Evolutionary conservation across 1,284 basidiomycete species (phyloP).

Genomic region (Heterobasidion annosum): DNA sequence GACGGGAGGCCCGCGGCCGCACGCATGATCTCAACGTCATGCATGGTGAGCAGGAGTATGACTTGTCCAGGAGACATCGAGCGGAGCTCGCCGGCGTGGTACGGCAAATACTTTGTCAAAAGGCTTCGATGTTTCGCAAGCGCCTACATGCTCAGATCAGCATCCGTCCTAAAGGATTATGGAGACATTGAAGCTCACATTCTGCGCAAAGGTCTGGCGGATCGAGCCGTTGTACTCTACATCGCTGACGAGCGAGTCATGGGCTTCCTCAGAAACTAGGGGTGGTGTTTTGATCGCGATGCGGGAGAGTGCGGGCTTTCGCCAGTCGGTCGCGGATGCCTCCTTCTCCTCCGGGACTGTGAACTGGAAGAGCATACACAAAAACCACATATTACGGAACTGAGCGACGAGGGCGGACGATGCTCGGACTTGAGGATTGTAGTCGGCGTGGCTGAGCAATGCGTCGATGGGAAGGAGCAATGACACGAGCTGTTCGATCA

Average conservation of each 20-base stretch:
- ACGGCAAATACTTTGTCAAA: slow-evolving; percentile 61
- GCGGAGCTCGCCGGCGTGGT: slow-evolving; percentile 67
- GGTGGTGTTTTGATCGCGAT: slow-evolving; percentile 88
- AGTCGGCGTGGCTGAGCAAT: slow-evolving; percentile 70
- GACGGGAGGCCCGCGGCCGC: slow-evolving; percentile 77
- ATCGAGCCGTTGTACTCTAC: slow-evolving; percentile 93
- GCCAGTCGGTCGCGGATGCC: slow-evolving; percentile 64
- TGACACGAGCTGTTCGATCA: slow-evolving; percentile 80
- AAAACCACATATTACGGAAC: slow-evolving; percentile 94
- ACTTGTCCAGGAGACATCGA: slow-evolving; percentile 78
- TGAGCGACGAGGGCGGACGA: slow-evolving; percentile 65
- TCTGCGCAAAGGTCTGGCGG: slow-evolving; percentile 78
- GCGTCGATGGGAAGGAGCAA: slow-evolving; percentile 88
- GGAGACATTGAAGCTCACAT: slow-evolving; percentile 34
- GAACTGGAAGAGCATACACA: slow-evolving; percentile 82
- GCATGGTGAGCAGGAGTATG: slow-evolving; percentile 82
- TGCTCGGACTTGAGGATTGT: slow-evolving; percentile 53
- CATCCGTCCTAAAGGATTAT: neutral
- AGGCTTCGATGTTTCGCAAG: slow-evolving; percentile 57
- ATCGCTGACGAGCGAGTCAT: slow-evolving; percentile 83
- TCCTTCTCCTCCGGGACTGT: slow-evolving; percentile 38
- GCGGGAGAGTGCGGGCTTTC: slow-evolving; percentile 65
- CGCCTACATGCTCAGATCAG: slow-evolving; percentile 34
- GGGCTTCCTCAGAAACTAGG: slow-evolving; percentile 75
- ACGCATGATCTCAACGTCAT: slow-evolving; percentile 86